A percentile compares a stretch with the other conserved stretches of the same genome.
Evolutionary conservation across 129 eudicot genomes (phyloP).

Genomic region (Oenanthe sinensis): DNA sequence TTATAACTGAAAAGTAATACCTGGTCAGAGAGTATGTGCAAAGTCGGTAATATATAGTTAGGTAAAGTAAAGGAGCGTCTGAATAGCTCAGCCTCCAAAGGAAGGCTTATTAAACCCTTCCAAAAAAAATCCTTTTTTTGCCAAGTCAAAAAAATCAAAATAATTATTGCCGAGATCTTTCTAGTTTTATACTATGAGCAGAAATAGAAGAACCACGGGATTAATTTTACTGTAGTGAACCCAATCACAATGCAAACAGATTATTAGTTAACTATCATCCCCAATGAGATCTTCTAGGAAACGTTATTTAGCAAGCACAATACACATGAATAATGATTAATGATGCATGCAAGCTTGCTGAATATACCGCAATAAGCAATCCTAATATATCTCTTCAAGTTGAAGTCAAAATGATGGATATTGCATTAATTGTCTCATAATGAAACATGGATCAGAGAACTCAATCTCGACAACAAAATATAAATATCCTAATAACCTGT

Average conservation of each 20-base stretch:
- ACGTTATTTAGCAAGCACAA: neutral
- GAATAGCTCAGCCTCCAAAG: neutral
- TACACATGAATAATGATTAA: neutral
- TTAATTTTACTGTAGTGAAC: neutral
- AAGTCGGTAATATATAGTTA: neutral
- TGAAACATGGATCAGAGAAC: neutral
- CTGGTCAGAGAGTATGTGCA: neutral
- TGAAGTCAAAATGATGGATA: neutral
- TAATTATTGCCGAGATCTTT: neutral
- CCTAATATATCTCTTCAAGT: neutral
- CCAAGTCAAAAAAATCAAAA: neutral
- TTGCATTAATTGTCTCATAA: neutral
- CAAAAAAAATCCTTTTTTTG: neutral
- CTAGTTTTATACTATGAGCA: neutral
- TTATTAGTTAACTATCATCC: neutral
- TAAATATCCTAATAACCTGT: neutral
- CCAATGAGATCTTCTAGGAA: neutral
- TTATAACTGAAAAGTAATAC: neutral
- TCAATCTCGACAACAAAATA: neutral
- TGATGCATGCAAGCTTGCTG: neutral
- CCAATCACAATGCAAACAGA: neutral
- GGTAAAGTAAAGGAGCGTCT: neutral
- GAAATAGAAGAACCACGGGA: neutral
- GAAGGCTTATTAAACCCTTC: neutral
- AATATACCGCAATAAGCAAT: neutral